Percentiles rank a stretch among this genome's conserved stretches.
phyloP scores from a whole-genome alignment of 2,329 filamentous ascomycete genomes.

The Trichoderma sp. region DNA sequence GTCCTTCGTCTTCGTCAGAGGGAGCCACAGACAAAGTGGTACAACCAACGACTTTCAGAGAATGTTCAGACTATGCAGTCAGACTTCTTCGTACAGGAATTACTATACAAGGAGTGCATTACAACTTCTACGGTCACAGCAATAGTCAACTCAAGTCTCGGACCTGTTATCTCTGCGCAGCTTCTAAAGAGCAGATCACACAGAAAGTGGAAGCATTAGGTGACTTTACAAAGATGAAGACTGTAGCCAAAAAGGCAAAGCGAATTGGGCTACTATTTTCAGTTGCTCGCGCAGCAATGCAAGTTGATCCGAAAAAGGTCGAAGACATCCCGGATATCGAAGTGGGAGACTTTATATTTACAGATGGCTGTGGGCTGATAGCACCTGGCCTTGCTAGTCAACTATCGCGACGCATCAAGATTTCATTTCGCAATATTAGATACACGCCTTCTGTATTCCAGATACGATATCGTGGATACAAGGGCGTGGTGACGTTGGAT shows the following conservation, averaged over 20 bases:
- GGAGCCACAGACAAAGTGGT: not conserved
- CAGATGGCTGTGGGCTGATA: conserved; percentile 42
- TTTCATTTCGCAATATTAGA: conserved; percentile 35
- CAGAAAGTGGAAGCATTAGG: conserved; percentile 37
- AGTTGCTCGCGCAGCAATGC: conserved; percentile 32
- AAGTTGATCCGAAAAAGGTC: conserved; percentile 33
- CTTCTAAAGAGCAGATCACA: conserved; percentile 32
- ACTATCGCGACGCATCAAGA: conserved; percentile 32
- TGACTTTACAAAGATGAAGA: conserved; percentile 41
- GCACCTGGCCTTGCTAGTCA: conserved; percentile 32
- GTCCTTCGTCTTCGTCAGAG: not conserved
- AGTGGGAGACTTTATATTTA: conserved; percentile 38
- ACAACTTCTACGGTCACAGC: conserved; percentile 44
- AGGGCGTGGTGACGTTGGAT: conserved; percentile 41
- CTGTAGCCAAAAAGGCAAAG: conserved; percentile 42
- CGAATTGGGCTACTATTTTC: conserved; percentile 42
- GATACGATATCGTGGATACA: conserved; percentile 43
- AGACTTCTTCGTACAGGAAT: conserved; percentile 36
- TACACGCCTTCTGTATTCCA: conserved; percentile 42
- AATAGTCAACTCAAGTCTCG: conserved; percentile 43
- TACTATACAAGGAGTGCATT: conserved; percentile 33
- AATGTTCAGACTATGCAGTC: conserved; percentile 37
- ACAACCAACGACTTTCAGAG: conserved; percentile 30
- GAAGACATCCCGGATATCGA: conserved; percentile 40
- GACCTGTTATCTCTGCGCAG: conserved; percentile 39